Conservation (phyloP, 257 asterid species). For the Scutellaria baicalensis region DNA sequence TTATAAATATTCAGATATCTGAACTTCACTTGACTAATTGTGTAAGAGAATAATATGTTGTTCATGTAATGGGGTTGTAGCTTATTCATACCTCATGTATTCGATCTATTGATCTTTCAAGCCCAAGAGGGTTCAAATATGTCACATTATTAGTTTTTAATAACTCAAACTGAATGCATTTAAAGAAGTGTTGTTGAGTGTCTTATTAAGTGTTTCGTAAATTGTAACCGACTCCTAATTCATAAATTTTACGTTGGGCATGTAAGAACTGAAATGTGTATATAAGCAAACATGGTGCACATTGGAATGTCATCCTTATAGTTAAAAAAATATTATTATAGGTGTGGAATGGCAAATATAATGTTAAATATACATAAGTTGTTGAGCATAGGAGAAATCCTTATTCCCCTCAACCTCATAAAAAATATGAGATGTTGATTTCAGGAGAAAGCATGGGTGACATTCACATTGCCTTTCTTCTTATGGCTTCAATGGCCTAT, state of each 20-base stretch:
- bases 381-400: conserved; percentile 10
- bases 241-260: neutral
- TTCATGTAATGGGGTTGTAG: no score
- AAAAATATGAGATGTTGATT: conserved; percentile 16
- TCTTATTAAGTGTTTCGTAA: no score
- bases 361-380: conserved; percentile 10
- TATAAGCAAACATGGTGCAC: neutral
- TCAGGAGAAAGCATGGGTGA: conserved; percentile 12
- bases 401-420: conserved; percentile 22
- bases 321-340: neutral
- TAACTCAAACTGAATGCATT: neutral
- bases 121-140: neutral
- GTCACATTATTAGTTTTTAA: no score
- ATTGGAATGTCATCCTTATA: neutral
- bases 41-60: no score
- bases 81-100: no score
- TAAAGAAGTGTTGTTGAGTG: neutral
- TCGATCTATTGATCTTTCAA: neutral
- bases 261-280: neutral
- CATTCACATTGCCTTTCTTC: conserved; percentile 15
- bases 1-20: neutral
- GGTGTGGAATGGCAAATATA: neutral
- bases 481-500: conserved; percentile 12
- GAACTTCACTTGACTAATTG: neutral
- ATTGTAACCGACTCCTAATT: neutral